Evolutionary conservation across 108 stramenopile genomes (phyloP), one percentile per base, ranked within the genome.

Genomic region (Asterionellopsis glacialis): DNA sequence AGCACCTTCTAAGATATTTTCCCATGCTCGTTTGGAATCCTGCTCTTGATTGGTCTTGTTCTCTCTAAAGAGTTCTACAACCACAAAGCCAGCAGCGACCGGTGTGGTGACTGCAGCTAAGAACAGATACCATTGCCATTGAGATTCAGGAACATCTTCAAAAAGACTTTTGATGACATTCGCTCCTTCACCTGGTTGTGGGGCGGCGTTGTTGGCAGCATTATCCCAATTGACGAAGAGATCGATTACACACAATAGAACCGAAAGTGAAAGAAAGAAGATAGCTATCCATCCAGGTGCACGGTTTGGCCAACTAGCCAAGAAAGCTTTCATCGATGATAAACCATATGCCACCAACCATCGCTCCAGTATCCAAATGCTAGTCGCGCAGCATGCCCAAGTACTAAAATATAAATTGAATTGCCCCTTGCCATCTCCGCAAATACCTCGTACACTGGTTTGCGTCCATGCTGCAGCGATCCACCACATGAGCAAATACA

Each of bases 361-460:
- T 15, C 69, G 49, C 42, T 90, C 89, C 47, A 85, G 27, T 23
- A 57, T 71, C 68, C 74, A 81, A 15, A 73, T 53, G 16, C 67
- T 61, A 0, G 70, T 59, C 51, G 66, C 76, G 5, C 50, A 61
- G 61, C 83, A 87, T 10, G 75, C 49, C 89, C 89, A 90, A 5
- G 68, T 68, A 15, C 59, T 63, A 51, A 72, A 90, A 48, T 90
- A 90, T 4, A 90, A 53, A 43, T 84, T 84, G 73, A 73, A 87
- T 54, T 87, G 81, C 19, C 68, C 81, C 54, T 76, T 85, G 4
- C 81, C 84, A 40, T 86, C 80, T 11, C 89, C 89, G n/a, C 85
- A 85, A 23, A 83, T 73, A 0, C 88, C 88, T 16, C 59, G 33
- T 13, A 82, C 71, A 1, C 70, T 56, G 1, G 89, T 90, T 54